These are phyloP conservation scores for Cercis canadensis DNA, from an alignment of 306 rosid species.

Conservation along the genomic window DNA sequence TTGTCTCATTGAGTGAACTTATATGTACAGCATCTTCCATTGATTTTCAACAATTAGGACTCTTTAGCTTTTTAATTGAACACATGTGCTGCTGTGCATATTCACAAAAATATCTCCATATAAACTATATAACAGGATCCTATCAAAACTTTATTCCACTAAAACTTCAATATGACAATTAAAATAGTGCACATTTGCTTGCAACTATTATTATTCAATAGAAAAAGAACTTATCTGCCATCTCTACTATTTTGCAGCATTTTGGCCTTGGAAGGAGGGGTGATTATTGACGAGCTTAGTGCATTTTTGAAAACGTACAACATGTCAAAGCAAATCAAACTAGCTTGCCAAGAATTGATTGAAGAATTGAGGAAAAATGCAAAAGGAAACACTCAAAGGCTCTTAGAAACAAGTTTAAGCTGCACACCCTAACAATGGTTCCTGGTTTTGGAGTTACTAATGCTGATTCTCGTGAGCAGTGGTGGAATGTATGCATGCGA, in stretches of 20 bases:
- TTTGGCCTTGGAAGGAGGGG: conserved; percentile 26
- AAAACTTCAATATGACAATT: no score
- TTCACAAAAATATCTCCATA: no score
- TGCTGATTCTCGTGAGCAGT: neutral
- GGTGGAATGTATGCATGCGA: neutral
- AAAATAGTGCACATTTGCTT: no score
- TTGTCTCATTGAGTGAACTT: neutral
- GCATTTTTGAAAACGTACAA: conserved; percentile 16
- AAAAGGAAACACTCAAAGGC: neutral
- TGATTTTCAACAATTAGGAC: neutral
- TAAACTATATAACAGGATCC: no score
- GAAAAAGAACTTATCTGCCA: no score
- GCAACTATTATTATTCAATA: no score
- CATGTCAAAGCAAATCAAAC: conserved; percentile 27
- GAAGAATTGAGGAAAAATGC: conserved; percentile 21
- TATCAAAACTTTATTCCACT: no score
- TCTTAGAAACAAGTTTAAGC: neutral
- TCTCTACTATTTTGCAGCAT: conserved; percentile 17
- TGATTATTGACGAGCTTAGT: conserved; percentile 10
- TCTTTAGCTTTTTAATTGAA: neutral
- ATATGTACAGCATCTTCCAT: neutral
- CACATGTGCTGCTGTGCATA: no score
- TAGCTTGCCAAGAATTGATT: conserved; percentile 31
- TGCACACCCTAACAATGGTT: neutral
- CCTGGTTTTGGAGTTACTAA: neutral